Evolutionary conservation across 2,329 filamentous ascomycete genomes (phyloP), one percentile per base, ranked within the genome.

Genomic region (Didymella pinodella): DNA sequence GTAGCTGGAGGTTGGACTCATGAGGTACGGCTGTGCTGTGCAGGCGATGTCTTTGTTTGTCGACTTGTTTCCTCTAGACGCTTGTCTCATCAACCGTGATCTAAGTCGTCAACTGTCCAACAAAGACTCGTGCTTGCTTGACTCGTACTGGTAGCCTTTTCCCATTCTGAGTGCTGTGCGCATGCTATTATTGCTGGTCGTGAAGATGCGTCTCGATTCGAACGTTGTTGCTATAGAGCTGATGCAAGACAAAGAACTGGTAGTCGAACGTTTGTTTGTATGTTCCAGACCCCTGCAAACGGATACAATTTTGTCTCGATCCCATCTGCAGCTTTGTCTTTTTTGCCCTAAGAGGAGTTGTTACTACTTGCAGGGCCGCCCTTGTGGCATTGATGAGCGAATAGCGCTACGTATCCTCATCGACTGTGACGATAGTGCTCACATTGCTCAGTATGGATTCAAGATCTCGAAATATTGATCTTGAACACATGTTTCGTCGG

Each of bases 101-200:
- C 22, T 11, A 31, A 29, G 25, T 40, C 25, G 8, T 26, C 7
- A 20, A 46, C 38, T 14, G 12, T 7, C 22, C 36, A 2, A 51
- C 48, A 50, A 50, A 46, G 48, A 28, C 4, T 14, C 11, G 5
- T 28, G 10, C 2, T 20, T 10, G 26, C 20, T 48, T 54, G 34
- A 48, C 31, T 22, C 12, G 29, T n/a, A 46, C 20, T 46, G 31
- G 29, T 22, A 41, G 26, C 43, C n/a, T 40, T n/a, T 43, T 10
- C 6, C 16, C 5, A 3, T 7, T 4, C 11, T 41, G 22, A 40
- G 36, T 32, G 18, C 25, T 36, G n/a, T 18, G 10, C 16, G 7
- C 20, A 14, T 47, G n/a, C 50, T 50, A 54, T 41, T 46, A 41
- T 46, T 54, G 34, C 32, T 44, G 29, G 31, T 41, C 25, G 18